These are phyloP conservation scores for Leccinum subrobustum DNA, from an alignment of 1,284 basidiomycete species.

Conservation along the genomic window DNA sequence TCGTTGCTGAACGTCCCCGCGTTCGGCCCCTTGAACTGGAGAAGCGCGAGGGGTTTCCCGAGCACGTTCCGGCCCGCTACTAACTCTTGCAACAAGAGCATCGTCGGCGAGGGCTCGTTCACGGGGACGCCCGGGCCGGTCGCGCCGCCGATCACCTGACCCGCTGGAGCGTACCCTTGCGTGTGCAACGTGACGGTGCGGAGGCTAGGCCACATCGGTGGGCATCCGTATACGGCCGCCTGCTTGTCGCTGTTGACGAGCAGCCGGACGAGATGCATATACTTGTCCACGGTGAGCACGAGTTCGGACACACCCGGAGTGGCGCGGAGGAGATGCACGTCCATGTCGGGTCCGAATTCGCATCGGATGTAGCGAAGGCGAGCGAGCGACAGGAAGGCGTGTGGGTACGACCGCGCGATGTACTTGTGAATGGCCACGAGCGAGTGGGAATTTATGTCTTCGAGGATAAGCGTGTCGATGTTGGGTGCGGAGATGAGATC, in stretches of 20 bases:
- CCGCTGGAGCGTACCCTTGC: conserved; percentile 25
- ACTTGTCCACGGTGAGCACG: conserved; percentile 31
- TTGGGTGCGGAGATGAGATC: conserved; percentile 34
- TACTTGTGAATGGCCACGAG: conserved; percentile 31
- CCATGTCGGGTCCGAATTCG: conserved; percentile 34
- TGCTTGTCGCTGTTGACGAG: conserved; percentile 37
- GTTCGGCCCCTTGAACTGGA: conserved; percentile 35
- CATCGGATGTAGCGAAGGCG: conserved; percentile 31
- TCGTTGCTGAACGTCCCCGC: conserved; percentile 29
- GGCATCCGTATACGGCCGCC: conserved; percentile 27
- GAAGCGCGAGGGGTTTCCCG: conserved; percentile 21
- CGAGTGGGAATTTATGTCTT: conserved; percentile 31
- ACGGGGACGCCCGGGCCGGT: conserved; percentile 21
- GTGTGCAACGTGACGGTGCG: conserved; percentile 32
- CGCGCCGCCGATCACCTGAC: conserved; percentile 17
- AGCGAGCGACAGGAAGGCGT: conserved; percentile 28
- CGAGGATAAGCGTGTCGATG: conserved; percentile 30
- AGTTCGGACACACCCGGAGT: conserved; percentile 31
- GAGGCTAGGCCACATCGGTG: conserved; percentile 30
- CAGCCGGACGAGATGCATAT: conserved; percentile 32
- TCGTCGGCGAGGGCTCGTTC: conserved; percentile 33
- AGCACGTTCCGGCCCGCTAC: conserved; percentile 23
- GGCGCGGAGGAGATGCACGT: conserved; percentile 32
- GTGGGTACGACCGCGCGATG: conserved; percentile 28
- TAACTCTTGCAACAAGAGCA: conserved; percentile 32